Conservation (phyloP, 2,329 filamentous ascomycete species). For the Beauveria sp. region DNA sequence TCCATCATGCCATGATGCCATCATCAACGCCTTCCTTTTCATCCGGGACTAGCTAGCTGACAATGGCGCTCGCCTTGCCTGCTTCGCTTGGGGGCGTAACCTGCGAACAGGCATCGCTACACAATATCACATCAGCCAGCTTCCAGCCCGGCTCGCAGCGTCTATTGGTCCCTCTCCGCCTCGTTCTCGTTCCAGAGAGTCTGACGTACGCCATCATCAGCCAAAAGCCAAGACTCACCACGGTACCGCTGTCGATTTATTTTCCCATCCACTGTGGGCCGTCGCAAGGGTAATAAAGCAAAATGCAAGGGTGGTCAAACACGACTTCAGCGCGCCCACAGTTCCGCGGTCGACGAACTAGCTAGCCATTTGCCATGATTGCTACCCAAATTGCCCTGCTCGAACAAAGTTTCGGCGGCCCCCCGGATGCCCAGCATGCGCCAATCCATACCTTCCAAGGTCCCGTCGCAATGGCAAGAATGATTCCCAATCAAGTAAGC, state of each 20-base stretch:
- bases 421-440: not conserved
- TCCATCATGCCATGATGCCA: not conserved
- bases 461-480: not conserved
- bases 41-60: not conserved
- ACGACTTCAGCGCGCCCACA: not conserved
- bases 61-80: slow-evolving; percentile 5
- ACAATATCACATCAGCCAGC: slow-evolving; percentile 8
- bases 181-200: not conserved
- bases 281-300: not conserved
- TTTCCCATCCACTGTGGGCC: not conserved
- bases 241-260: not conserved
- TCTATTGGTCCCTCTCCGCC: slow-evolving; percentile 1
- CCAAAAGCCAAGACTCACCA: slow-evolving; percentile 1
- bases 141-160: not conserved
- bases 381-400: not conserved
- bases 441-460: not conserved
- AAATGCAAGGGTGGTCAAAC: not conserved
- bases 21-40: not conserved
- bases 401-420: slow-evolving; percentile 2
- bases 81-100: not conserved
- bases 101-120: not conserved
- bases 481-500: not conserved
- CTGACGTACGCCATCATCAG: slow-evolving; percentile 6
- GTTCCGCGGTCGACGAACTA: not conserved
- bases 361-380: not conserved